Base-by-base conservation (phyloP, 2,329 filamentous ascomycete species). In the Colletotrichum godetiae region DNA sequence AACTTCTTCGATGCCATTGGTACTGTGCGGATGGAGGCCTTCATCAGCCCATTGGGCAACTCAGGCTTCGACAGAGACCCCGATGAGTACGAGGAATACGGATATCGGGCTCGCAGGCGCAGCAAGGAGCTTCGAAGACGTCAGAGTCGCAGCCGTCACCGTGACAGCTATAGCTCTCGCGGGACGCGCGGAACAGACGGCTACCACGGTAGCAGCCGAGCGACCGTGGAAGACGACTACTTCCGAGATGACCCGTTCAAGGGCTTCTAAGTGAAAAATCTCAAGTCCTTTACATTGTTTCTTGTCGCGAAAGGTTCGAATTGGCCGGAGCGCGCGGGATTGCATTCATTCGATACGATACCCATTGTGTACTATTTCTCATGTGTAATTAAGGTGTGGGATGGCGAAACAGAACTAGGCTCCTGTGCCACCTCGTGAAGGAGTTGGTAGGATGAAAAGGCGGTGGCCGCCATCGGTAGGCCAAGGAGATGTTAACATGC, bases 1-100 rank as follows among this genome's bases (percentile, higher is more conserved):
- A 91, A 91, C 81, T 95, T 97, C 84, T 97, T 97, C 79, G 95
- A 97, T 77, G 93, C 93, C 1, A 92, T 97, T 71, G 95, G 95
- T 1, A 98, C 95, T 2, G 91, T 98, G 59, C 91, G 97, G 33
- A 98, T 99, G 96, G 96, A 98, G 82, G 97, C 97, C 0, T 99
- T 98, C 81, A 97, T 99, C 76, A 91, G 87, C 77, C 91, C 91
- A 0, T 81, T 92, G 12, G 85, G 88, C 1, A 85, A 87, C 74
- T 84, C 84, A 2, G 83, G 84, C 33, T 84, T 87, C 65, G 83
- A 84, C 13, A 86, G 88, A 13, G 81, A 84, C 55, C 83, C 85
- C 0, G 84, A 87, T 67, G 88, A 89, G 75, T 81, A 84, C 27
- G 88, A 89, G 29, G 88, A 90, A 74, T 83, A 85, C 74, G 82